Percentiles rank a stretch among this genome's conserved stretches.
Conservation (phyloP, 163 green algal genomes). For the Scenedesmus sp. region DNA sequence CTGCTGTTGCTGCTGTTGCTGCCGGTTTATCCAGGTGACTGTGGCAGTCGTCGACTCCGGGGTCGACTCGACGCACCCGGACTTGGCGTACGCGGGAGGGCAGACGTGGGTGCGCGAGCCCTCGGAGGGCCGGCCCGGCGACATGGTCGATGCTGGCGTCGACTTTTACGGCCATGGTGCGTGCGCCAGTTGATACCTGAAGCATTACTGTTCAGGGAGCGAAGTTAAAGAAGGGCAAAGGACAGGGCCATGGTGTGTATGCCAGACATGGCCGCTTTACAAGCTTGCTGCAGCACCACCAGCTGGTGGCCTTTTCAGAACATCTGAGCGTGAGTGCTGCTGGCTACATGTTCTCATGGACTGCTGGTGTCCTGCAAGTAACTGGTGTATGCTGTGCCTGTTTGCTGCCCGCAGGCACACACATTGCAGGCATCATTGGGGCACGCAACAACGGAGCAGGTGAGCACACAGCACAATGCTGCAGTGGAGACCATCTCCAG, state of each 20-base stretch:
- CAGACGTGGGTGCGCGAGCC: neutral
- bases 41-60: constrained; percentile 22
- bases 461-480: neutral
- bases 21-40: neutral
- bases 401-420: constrained; percentile 7
- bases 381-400: neutral
- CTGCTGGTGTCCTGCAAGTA: neutral
- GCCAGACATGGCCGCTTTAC: too few species aligned
- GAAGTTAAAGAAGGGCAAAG: too few species aligned
- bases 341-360: neutral
- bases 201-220: too few species aligned
- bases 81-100: neutral
- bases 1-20: neutral
- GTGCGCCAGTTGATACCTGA: neutral
- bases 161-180: neutral
- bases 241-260: too few species aligned
- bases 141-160: neutral
- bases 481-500: neutral
- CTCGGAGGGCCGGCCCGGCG: neutral
- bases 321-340: too few species aligned
- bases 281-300: too few species aligned
- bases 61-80: constrained; percentile 18
- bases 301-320: too few species aligned
- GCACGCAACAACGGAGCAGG: constrained; percentile 21
- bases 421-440: constrained; percentile 28